Evolutionary conservation across 768 basidiomycete species (phyloP), one percentile per base, ranked within the genome.

Genomic region (Collybiopsis luxurians): DNA sequence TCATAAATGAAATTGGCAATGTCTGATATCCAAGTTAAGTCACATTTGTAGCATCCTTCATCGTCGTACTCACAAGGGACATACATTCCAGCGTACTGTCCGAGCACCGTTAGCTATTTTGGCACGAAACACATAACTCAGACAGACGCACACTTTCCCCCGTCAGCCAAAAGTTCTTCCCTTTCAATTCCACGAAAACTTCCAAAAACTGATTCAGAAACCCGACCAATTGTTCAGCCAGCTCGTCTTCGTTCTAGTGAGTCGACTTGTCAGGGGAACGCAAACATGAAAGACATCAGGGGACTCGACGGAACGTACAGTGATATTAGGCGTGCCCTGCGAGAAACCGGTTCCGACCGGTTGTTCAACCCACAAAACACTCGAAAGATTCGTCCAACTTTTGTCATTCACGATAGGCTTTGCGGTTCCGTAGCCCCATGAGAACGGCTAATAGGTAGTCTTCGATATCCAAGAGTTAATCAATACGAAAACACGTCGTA

Each of bases 381-480:
- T 89, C 2, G 87, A 88, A 7, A 91, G 74, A 63, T 90, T 91
- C 0, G 89, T 90, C 89, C 89, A 91, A 67, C 87, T 88, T 61
- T 77, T 79, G 60, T 85, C 76, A 53, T 90, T 91, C 4, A 67
- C 73, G 0, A 79, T 86, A 2, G 88, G 83, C 54, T 77, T 76
- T 1, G 86, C 87, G 62, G 81, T 80, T 1, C 89, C 89, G 43
- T 62, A 73, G 5, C 78, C 68, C 88, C 88, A 90, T 42, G 74
- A 77, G 67, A 91, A 75, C 1, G 89, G 89, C 88, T 89, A 27
- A 47, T 4, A 21, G 23, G n/a, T 15, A 10, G 31, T n/a, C n/a
- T n/a, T 45, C 43, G 19, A 21, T 21, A 38, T 38, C 36, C 17
- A 7, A 21, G 9, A 9, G 10, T 6, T 24, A 24, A 9, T 17